phyloP scores from a whole-genome alignment of 1,139 yeast species.

The Protomyces inundatus region DNA sequence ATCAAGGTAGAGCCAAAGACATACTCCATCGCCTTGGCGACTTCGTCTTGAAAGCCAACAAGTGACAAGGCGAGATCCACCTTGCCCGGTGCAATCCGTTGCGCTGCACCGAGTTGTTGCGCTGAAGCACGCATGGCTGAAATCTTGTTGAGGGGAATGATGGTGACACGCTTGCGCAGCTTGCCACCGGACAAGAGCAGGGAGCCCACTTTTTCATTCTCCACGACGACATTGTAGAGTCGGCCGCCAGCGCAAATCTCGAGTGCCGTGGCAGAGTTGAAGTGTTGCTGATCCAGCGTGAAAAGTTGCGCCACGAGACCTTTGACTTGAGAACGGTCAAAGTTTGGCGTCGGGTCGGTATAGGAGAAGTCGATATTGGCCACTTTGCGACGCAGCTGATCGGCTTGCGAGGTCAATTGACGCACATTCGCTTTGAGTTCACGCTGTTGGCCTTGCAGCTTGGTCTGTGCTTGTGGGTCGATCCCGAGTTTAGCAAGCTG shows the following conservation, averaged over 20 bases:
- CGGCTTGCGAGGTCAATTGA: conserved; percentile 49
- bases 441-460: conserved; percentile 33
- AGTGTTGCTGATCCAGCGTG: conserved; percentile 53
- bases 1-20: conserved; percentile 85
- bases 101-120: conserved; percentile 49
- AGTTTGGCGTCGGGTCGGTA: conserved; percentile 56
- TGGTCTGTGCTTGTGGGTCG: conserved; percentile 42
- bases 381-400: conserved; percentile 56
- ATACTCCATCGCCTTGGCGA: conserved; percentile 78
- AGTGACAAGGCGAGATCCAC: conserved; percentile 83
- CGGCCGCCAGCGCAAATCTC: conserved; percentile 95
- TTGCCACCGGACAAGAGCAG: conserved; percentile 73
- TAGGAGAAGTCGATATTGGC: conserved; percentile 75
- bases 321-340: conserved; percentile 59
- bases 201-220: conserved; percentile 76
- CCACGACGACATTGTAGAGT: conserved; percentile 85
- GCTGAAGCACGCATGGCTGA: conserved; percentile 46
- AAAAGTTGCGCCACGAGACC: conserved; percentile 91
- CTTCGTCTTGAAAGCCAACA: conserved; percentile 66
- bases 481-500: conserved; percentile 56
- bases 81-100: conserved; percentile 66
- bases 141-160: conserved; percentile 86
- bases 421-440: conserved; percentile 42
- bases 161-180: conserved; percentile 76
- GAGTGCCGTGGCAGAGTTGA: conserved; percentile 69